phyloP scores from a whole-genome alignment of 345 rosid genomes.

The Eucalyptus regnans region DNA sequence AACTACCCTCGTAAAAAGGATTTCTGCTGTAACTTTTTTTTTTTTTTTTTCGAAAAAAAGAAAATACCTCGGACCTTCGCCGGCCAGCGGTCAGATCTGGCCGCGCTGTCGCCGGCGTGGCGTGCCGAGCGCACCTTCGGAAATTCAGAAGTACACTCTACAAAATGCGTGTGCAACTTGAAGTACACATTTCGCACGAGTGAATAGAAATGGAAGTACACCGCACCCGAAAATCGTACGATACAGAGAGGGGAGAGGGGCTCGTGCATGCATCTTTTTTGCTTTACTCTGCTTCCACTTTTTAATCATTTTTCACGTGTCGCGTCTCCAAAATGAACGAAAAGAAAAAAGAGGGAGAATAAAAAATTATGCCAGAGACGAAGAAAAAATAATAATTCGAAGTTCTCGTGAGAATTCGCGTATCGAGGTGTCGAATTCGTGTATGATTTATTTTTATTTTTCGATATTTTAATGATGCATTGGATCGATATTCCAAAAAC shows the following conservation, averaged over 20 bases:
- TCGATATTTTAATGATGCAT: too few relatives aligned
- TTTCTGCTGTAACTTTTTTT: too few relatives aligned
- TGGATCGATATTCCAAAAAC: too few relatives aligned
- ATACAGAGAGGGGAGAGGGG: background rate
- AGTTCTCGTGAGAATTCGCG: background rate
- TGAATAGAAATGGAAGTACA: background rate
- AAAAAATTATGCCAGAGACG: background rate
- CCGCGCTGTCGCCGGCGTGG: background rate
- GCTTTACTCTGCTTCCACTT: accelerated
- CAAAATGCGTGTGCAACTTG: background rate
- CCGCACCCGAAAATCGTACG: background rate
- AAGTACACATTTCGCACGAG: background rate
- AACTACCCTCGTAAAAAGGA: accelerated
- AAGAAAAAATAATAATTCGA: background rate
- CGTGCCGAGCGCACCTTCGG: background rate
- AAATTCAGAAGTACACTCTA: background rate
- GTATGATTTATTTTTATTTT: too few relatives aligned
- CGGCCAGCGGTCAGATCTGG: too few relatives aligned
- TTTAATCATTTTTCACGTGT: background rate
- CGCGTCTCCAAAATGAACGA: background rate
- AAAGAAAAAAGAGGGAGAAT: background rate
- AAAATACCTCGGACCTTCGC: background rate
- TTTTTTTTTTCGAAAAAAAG: accelerated
- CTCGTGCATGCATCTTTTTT: background rate
- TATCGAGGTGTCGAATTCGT: too few relatives aligned